Base-by-base conservation (phyloP, 441 rosid genomes). In the Theobroma grandiflorum region DNA sequence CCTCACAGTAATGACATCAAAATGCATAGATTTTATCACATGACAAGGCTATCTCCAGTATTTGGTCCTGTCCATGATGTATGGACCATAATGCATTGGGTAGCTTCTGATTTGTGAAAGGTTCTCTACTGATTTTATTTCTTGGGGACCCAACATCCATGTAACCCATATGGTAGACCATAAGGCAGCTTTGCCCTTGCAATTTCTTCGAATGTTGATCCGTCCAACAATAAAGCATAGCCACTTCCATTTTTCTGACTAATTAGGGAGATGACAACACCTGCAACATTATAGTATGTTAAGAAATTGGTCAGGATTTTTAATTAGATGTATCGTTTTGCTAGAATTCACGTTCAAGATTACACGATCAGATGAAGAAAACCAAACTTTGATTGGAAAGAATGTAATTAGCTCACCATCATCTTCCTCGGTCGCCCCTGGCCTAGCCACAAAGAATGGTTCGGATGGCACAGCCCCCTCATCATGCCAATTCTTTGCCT, bases 61-160 rank as follows among this genome's bases (percentile, higher is more conserved):
- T 61, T 61, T 12, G 18, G 38, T 14, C 66, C 9, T 50, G 52
- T 11, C 72, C 37, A 37, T 38, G 26, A 62, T 31, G 2, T 10
- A 61, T 26, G 38, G 4, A 0, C 65, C 10, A 45, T 8, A 3
- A 26, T 22, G 6, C 14, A 35, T 31, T 16, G 9, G 2, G 59
- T 33, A 67, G 37, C 53, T 35, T 31, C 31, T 11, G 52, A 26
- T n/a, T 26, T 31, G 16, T 31, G 57, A 33, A 12, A 43, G 38
- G 8, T 16, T 38, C 5, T 14, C 2, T 33, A 55, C 5, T 9
- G 52, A 43, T 74, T 52, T 72, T 72, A 83, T 5, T 74, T 61
- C 69, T 86, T 93, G 2, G 98, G 98, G 37, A 96, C 91, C 99
- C 98, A 96, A 79, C 98, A 93, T 72, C 99, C 99, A 88, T 96